A percentile compares a stretch with the other conserved stretches of the same genome.
phyloP scores from a whole-genome alignment of 768 basidiomycete species.

The Dictyophora rubrovolvata region DNA sequence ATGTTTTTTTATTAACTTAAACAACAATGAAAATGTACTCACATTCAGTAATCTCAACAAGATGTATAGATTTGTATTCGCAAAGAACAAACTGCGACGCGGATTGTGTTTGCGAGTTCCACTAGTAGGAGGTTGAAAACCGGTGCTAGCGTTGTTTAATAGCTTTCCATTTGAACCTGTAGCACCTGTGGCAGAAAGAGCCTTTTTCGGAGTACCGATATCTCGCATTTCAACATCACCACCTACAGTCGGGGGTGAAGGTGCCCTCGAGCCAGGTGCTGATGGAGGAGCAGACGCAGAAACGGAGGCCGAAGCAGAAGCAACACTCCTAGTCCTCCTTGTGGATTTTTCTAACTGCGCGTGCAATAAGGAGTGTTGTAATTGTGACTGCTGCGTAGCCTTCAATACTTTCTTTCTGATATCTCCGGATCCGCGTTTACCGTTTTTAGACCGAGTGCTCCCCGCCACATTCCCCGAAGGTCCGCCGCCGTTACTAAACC shows the following conservation, averaged over 20 bases:
- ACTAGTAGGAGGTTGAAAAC: constrained; percentile 1
- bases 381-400: constrained; percentile 12
- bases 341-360: constrained; percentile 68
- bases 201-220: background rate
- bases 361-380: background rate
- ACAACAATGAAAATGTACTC: constrained; percentile 17
- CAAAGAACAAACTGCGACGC: constrained; percentile 54
- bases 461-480: constrained; percentile 24
- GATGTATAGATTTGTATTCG: constrained; percentile 82
- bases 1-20: too few species aligned
- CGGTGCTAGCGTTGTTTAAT: background rate
- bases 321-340: constrained; percentile 45
- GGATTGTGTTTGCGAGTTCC: constrained; percentile 4
- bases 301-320: constrained; percentile 33
- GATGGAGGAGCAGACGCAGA: constrained; percentile 26
- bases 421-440: constrained; percentile 38
- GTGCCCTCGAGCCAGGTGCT: constrained; percentile 51
- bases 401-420: constrained; percentile 72
- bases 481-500: constrained; percentile 19
- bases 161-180: background rate
- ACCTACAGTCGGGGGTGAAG: constrained; percentile 32
- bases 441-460: constrained; percentile 15
- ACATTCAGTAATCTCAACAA: constrained; percentile 83
- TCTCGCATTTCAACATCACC: constrained; percentile 6
- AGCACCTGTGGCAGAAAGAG: background rate